Evolutionary conservation across 768 basidiomycete genomes (phyloP), one percentile per base, ranked within the genome.

Genomic region (Tylopilus cervinicoccineus): DNA sequence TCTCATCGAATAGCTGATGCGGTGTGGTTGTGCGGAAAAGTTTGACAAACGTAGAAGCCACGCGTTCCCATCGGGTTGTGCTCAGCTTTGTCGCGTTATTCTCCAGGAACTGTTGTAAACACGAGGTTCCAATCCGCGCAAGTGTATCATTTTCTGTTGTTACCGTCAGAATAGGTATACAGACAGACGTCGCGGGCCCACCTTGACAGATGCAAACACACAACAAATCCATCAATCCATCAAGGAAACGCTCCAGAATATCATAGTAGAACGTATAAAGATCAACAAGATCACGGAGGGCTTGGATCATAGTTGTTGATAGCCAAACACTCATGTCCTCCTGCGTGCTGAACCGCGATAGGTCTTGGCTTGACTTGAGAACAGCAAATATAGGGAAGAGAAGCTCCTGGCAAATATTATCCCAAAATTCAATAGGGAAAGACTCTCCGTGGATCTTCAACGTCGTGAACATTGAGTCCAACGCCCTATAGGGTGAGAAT

Each of bases 281-380:
- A 62, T 95, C 92, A 50, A 99, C 89, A 52, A 98, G 76, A 67
- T 97, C 89, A 38, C 96, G 83, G 38, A 99, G 77, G 1, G 96
- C 96, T 63, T 97, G 93, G 42, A 98, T 96, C 89, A 99, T 93
- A 3, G 96, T 99, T 13, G 96, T 96, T 22, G 93, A 97, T 38
- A 99, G 70, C 96, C 96, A 99, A 23, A 99, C 93, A 59, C 93
- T 96, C 93, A 98, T 95, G 58, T 98, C 96, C 62, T 98, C 96
- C 60, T 96, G 93, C 5, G 93, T 94, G 65, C 78, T 88, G 72
- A 97, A 98, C 17, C 95, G 80, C 12, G 92, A 88, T 31, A 95
- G 66, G 64, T 96, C 95, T 69, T 93, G 88, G 57, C 84, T 89
- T 14, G 92, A 94, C 59, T 91, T 92, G 33, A 99, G 76, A 39